Conservation (phyloP, 768 basidiomycete genomes). For the Hygrophoropsis aurantiaca region DNA sequence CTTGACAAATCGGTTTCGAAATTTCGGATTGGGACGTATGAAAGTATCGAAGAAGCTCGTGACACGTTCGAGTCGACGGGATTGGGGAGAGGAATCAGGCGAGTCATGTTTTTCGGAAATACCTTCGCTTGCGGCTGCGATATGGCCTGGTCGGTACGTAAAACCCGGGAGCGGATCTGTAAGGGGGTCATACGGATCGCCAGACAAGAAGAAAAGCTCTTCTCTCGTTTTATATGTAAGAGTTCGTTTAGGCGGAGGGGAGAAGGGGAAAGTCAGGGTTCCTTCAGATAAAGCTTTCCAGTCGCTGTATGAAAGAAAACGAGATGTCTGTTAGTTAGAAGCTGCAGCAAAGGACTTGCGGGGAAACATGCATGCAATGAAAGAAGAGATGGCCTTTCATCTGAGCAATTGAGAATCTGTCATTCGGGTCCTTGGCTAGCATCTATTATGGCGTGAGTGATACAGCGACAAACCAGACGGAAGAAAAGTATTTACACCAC, state of each 20-base stretch:
- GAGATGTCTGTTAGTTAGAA: not conserved
- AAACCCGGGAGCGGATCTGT: not conserved
- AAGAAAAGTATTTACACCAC: not conserved
- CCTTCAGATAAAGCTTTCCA: not conserved
- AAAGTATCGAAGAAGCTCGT: too few species aligned
- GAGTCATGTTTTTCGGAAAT: too few species aligned
- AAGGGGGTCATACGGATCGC: not conserved
- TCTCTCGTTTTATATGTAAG: not conserved
- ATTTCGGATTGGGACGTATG: too few species aligned
- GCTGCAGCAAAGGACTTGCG: not conserved
- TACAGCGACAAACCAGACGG: not conserved
- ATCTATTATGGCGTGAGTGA: not conserved
- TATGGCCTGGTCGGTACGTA: too few species aligned
- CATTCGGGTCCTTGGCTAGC: not conserved
- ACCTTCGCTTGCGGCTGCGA: too few species aligned
- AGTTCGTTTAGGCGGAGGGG: not conserved
- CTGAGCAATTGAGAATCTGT: not conserved
- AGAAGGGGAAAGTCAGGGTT: not conserved
- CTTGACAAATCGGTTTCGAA: too few species aligned
- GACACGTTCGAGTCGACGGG: too few species aligned
- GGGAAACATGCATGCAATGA: not conserved
- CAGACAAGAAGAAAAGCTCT: not conserved
- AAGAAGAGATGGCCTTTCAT: not conserved
- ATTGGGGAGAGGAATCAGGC: too few species aligned
- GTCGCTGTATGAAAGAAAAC: not conserved